phyloP scores from a whole-genome alignment of 495 filamentous ascomycete species.

The Opeltia flavorubescens region DNA sequence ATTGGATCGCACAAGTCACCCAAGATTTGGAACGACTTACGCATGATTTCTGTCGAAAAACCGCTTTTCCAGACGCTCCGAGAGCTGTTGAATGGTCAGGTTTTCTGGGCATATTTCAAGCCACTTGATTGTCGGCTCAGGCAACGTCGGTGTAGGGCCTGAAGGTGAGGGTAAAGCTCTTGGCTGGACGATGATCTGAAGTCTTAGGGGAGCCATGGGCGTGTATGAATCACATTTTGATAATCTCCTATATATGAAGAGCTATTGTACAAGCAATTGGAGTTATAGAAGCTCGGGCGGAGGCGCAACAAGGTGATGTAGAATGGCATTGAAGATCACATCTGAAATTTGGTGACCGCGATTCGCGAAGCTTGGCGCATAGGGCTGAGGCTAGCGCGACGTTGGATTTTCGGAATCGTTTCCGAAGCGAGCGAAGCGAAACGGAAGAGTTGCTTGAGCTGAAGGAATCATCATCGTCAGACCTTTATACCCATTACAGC shows the following conservation, averaged over 20 bases:
- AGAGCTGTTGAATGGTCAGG: slow-evolving; percentile 6
- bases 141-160: slow-evolving; percentile 5
- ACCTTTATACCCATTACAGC: too few relatives aligned
- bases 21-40: not conserved
- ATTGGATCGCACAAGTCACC: too few relatives aligned
- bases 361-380: too few relatives aligned
- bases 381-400: too few relatives aligned
- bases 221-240: not conserved
- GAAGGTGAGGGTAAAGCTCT: not conserved
- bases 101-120: slow-evolving; percentile 7
- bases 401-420: too few relatives aligned
- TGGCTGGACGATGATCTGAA: slow-evolving; percentile 1
- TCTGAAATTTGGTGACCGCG: too few relatives aligned
- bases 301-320: too few relatives aligned
- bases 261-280: not conserved
- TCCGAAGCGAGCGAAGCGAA: too few relatives aligned
- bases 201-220: not conserved
- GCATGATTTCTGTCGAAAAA: slow-evolving; percentile 4
- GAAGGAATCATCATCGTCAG: too few relatives aligned
- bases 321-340: too few relatives aligned
- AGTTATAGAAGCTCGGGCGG: too few relatives aligned
- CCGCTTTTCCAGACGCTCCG: slow-evolving; percentile 3
- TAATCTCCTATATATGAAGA: not conserved
- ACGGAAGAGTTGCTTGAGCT: too few relatives aligned
- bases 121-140: slow-evolving; percentile 6